These are phyloP conservation scores for Inonotus hispidus DNA, from an alignment of 1,284 basidiomycete species.

Conservation along the genomic window DNA sequence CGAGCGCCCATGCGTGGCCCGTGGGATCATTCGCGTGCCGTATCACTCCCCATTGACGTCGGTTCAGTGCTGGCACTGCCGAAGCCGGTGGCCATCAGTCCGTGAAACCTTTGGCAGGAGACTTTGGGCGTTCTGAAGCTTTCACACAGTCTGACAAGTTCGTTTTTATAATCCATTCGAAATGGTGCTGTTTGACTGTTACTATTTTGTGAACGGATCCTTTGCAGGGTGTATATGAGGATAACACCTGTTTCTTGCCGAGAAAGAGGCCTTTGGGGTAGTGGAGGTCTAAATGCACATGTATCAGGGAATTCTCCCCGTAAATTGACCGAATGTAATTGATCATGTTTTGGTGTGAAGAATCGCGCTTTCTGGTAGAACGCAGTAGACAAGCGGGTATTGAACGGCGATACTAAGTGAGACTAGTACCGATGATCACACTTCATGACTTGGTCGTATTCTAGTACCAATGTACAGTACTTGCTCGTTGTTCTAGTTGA, in stretches of 20 bases:
- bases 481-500: no score
- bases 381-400: no score
- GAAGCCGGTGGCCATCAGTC: constrained; percentile 37
- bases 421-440: no score
- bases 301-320: background rate
- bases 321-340: background rate
- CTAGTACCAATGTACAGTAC: no score
- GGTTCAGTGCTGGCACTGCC: constrained; percentile 41
- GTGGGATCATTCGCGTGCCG: constrained; percentile 51
- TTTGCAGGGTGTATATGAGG: background rate
- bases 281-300: background rate
- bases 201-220: background rate
- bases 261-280: background rate
- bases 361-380: no score
- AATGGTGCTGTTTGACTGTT: no score
- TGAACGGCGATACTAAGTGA: no score
- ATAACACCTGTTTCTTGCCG: background rate
- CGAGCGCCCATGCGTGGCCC: constrained; percentile 35
- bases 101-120: constrained; percentile 17
- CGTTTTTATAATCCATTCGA: background rate
- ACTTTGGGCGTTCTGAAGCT: background rate
- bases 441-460: no score
- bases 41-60: constrained; percentile 39
- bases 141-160: background rate
- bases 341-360: no score